Conservation (phyloP, 108 stramenopile genomes). For the Cyclotella sp. region DNA sequence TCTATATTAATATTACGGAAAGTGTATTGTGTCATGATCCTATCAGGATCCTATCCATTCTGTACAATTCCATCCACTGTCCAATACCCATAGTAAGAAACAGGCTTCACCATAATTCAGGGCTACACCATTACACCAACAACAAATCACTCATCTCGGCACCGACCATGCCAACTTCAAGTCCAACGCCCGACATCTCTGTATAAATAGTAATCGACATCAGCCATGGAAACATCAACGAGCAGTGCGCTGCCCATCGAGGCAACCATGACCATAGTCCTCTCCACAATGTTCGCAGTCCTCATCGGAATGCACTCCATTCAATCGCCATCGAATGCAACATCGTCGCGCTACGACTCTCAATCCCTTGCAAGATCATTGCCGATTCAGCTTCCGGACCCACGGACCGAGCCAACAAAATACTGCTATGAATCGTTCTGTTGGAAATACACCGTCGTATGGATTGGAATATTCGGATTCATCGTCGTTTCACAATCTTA, state of each 20-base stretch:
- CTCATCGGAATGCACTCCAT: constrained; percentile 64
- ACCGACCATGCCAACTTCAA: no score
- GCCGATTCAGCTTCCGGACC: constrained; percentile 53
- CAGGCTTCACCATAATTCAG: no score
- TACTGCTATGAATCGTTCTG: constrained; percentile 82
- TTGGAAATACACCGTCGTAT: constrained; percentile 79
- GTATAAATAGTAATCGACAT: neutral
- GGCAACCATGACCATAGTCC: constrained; percentile 68
- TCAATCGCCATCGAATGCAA: constrained; percentile 47
- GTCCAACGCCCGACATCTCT: neutral
- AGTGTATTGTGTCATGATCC: no score
- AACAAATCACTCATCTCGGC: no score
- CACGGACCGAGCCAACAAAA: constrained; percentile 70
- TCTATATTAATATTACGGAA: no score
- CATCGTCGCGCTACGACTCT: neutral
- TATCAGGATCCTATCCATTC: no score
- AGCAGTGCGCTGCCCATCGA: constrained; percentile 37
- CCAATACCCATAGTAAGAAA: no score
- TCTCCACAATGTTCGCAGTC: constrained; percentile 74
- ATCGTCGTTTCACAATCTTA: constrained; percentile 85
- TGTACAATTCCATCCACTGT: no score
- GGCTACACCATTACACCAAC: no score
- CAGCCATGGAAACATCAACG: neutral
- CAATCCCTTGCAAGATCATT: neutral
- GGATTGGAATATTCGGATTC: constrained; percentile 81